phyloP scores from a whole-genome alignment of 2,329 filamentous ascomycete species.

The Huntiella decipiens region DNA sequence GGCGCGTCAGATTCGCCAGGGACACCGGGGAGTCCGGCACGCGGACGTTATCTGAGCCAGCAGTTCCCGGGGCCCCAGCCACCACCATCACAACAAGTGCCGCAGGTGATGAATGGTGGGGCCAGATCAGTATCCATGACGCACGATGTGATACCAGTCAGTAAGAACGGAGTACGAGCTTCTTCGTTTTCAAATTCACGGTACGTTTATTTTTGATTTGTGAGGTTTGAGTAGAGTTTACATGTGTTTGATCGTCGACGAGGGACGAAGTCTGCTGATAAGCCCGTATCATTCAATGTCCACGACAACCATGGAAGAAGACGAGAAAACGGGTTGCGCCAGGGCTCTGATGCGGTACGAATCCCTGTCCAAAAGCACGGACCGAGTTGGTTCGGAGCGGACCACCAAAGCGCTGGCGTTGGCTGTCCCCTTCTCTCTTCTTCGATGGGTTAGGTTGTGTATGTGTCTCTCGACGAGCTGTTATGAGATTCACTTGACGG shows the following conservation, averaged over 20 bases:
- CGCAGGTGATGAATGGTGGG: background rate
- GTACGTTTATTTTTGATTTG: slow-evolving; percentile 2
- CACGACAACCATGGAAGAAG: background rate
- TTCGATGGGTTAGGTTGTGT: no score
- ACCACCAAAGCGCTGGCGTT: no score
- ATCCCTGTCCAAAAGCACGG: background rate
- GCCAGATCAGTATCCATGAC: slow-evolving; percentile 3
- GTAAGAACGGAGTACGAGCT: slow-evolving; percentile 1
- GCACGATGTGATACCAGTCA: slow-evolving; percentile 2
- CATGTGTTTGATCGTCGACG: background rate
- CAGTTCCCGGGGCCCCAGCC: slow-evolving; percentile 3
- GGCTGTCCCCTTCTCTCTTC: no score
- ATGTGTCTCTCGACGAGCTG: no score
- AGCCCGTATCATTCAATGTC: background rate
- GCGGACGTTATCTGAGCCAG: slow-evolving; percentile 5
- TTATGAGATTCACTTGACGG: no score
- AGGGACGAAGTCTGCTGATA: background rate
- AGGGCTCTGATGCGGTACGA: background rate
- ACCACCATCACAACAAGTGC: background rate
- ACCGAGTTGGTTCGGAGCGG: background rate
- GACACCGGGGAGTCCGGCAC: background rate
- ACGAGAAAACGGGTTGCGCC: background rate
- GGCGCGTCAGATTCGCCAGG: slow-evolving; percentile 1
- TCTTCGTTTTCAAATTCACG: slow-evolving; percentile 9
- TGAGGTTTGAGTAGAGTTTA: background rate